Base-by-base conservation (phyloP, 2,329 filamentous ascomycete species). In the Arthroderma sp. region DNA sequence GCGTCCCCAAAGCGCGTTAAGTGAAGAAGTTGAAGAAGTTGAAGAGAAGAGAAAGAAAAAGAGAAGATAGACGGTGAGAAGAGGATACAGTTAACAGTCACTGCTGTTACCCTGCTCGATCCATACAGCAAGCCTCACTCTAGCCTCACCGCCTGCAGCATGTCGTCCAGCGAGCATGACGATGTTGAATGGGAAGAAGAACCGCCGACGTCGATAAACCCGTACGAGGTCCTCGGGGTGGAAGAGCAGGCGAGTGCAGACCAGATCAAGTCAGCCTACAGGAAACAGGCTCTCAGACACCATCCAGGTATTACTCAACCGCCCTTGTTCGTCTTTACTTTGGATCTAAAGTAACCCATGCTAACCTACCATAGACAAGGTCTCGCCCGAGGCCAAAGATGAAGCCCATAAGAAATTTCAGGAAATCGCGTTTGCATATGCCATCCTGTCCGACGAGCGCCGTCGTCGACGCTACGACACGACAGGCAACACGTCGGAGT, bases 371-470 rank as follows among this genome's bases (percentile, higher is more conserved):
- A 25, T 59, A 86, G 90, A 95, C 79, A 95, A 95, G 76, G 88
- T 84, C 2, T 63, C 81, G 15, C 77, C 81, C 0, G 78, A 83
- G 21, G 75, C 85, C 55, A 89, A 88, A 67, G 79, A 84, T 25
- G 75, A 79, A 43, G 91, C 93, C 1, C 85, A 95, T 65, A 77
- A 79, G 60, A 85, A 81, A 56, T 98, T 98, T 71, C 93, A 98
- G 72, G 79, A 86, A 64, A 84, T 98, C 64, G 91, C 91, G 23
- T 91, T 96, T 66, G 91, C 93, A 55, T 95, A 97, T 68, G 91
- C 90, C 35, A 82, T 98, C 54, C 86, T 98, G 37, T 95, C 88
- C 33, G 88, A 96, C 64, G 79, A 86, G 21, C 78, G 79, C 19
- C 83, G 93, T 56, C 87, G 93, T 63, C 83, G 84, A 64, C 87